Evolutionary conservation across 164 flowering plant genomes (phyloP).

Genomic region (Magnolia changhungtana): DNA sequence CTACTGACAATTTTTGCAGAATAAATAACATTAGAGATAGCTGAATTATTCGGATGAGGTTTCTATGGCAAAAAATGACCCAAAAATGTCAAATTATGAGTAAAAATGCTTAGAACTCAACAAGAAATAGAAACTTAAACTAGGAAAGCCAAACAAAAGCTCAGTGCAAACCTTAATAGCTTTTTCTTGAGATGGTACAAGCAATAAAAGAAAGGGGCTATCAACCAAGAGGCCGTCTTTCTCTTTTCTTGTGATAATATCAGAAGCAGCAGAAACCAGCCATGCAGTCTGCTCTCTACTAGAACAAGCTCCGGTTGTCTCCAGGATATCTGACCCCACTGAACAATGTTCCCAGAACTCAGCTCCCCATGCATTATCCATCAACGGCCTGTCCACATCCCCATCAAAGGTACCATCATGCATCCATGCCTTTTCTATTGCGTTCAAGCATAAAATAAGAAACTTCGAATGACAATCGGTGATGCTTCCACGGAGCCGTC

Average conservation of each 20-base stretch:
- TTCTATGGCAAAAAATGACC: not conserved
- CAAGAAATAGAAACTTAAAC: not conserved
- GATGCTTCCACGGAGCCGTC: slow-evolving; percentile 15
- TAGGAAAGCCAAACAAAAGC: not conserved
- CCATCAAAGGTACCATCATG: slow-evolving; percentile 23
- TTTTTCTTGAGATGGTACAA: slow-evolving; percentile 67
- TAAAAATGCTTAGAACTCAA: not conserved
- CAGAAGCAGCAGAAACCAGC: slow-evolving; percentile 74
- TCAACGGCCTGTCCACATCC: slow-evolving; percentile 38
- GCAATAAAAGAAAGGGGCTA: slow-evolving; percentile 65
- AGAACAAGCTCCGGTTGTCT: slow-evolving; percentile 49
- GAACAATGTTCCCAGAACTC: slow-evolving; percentile 69
- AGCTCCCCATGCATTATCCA: slow-evolving; percentile 67
- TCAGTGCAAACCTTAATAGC: slow-evolving; percentile 55
- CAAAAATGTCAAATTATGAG: not conserved
- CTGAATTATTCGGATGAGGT: not conserved
- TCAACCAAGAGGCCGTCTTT: slow-evolving; percentile 45
- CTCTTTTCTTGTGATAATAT: slow-evolving; percentile 60
- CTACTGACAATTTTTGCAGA: too few relatives aligned
- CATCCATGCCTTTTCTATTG: slow-evolving; percentile 52
- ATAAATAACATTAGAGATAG: not conserved
- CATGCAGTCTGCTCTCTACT: slow-evolving; percentile 72
- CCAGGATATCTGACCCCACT: slow-evolving; percentile 56
- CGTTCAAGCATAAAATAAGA: slow-evolving; percentile 63
- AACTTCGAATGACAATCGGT: slow-evolving; percentile 62